Evolutionary conservation across 1,284 basidiomycete genomes (phyloP).

Genomic region (Kwoniella shivajii): DNA sequence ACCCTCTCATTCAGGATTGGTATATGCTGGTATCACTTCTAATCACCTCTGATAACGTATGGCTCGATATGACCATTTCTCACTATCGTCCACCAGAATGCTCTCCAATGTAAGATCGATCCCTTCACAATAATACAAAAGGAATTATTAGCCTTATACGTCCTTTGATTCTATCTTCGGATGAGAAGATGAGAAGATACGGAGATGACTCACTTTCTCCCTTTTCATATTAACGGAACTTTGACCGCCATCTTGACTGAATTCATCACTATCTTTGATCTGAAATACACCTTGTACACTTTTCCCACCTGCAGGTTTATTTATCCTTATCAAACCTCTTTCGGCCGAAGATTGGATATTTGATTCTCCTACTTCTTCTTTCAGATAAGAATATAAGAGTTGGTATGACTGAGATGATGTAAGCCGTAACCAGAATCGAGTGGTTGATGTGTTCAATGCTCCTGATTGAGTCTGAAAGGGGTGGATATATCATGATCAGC

Average conservation of each 20-base stretch:
- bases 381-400: slow-evolving; percentile 32
- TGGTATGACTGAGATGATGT: slow-evolving; percentile 29
- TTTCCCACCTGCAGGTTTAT: slow-evolving; percentile 43
- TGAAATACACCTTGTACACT: slow-evolving; percentile 40
- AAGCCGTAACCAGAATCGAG: slow-evolving; percentile 50
- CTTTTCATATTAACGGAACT: slow-evolving; percentile 44
- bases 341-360: slow-evolving; percentile 21
- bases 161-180: not conserved
- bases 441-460: slow-evolving; percentile 43
- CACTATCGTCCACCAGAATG: slow-evolving; percentile 51
- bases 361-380: slow-evolving; percentile 25
- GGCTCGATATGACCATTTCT: slow-evolving; percentile 37
- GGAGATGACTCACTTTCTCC: slow-evolving; percentile 32
- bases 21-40: not conserved
- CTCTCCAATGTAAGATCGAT: slow-evolving; percentile 50
- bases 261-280: slow-evolving; percentile 35
- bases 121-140: slow-evolving; percentile 29
- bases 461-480: slow-evolving; percentile 45
- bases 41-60: slow-evolving; percentile 45
- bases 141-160: not conserved
- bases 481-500: not conserved
- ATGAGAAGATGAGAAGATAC: not conserved
- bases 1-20: too few species aligned
- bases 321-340: slow-evolving; percentile 29
- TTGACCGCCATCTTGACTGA: slow-evolving; percentile 33